phyloP scores from a whole-genome alignment of 148 eudicot genomes.

The Rhododendron vialii region DNA sequence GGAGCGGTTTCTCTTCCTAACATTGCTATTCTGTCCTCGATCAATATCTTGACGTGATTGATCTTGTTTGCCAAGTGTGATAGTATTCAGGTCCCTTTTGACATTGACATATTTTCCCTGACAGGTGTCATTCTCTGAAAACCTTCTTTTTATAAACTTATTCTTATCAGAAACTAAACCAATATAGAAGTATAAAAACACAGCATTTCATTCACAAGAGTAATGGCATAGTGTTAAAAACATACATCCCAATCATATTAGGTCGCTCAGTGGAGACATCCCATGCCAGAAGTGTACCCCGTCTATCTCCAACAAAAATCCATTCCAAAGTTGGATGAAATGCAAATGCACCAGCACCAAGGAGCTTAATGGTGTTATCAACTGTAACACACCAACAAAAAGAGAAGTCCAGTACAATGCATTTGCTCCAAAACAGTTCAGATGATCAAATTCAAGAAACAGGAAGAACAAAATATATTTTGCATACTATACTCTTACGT shows the following conservation, averaged over 20 bases:
- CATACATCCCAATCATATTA: slow-evolving; percentile 97
- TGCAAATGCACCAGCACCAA: slow-evolving; percentile 97
- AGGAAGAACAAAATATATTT: background rate
- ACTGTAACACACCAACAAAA: slow-evolving; percentile 43
- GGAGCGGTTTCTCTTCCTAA: background rate
- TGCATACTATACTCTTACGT: slow-evolving; percentile 49
- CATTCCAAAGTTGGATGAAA: slow-evolving; percentile 95
- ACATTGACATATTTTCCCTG: background rate
- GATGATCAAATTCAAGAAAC: slow-evolving; percentile 10
- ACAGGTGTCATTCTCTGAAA: background rate
- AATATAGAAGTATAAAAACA: background rate
- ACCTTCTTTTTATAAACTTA: background rate
- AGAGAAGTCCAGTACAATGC: slow-evolving; percentile 3
- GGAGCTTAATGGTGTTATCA: slow-evolving; percentile 90
- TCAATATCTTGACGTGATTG: background rate
- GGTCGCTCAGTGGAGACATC: slow-evolving; percentile 99
- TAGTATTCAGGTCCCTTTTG: background rate
- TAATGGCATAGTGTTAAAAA: background rate
- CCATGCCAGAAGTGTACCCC: slow-evolving; percentile 97
- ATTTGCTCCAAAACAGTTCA: slow-evolving; percentile 8
- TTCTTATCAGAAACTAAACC: background rate
- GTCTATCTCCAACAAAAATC: slow-evolving; percentile 91
- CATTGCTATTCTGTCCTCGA: background rate
- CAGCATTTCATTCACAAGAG: background rate
- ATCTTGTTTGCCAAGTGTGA: background rate